These are phyloP conservation scores for Eucalyptus sp. DNA, from an alignment of 345 rosid genomes.

Conservation along the genomic window DNA sequence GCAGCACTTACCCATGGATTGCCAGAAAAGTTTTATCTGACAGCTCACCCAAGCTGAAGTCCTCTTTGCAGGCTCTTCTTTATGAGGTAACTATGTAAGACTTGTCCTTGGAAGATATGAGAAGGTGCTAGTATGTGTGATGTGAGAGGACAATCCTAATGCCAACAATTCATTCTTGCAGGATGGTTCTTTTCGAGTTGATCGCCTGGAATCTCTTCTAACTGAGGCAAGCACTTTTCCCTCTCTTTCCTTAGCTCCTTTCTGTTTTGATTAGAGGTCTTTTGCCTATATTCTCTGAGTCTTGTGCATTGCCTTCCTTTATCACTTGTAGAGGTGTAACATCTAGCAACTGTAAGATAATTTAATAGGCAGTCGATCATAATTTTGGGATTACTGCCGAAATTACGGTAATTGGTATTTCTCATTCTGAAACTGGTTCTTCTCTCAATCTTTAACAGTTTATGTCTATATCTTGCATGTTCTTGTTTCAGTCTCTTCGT, in stretches of 20 bases:
- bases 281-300: neutral
- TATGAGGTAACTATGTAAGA: conserved; percentile 42
- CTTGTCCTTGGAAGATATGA: neutral
- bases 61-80: conserved; percentile 66
- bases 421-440: neutral
- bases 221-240: conserved; percentile 48
- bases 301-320: neutral
- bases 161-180: conserved; percentile 8
- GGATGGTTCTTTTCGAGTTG: conserved; percentile 88
- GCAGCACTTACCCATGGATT: conserved; percentile 98
- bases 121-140: neutral
- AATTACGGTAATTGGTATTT: neutral
- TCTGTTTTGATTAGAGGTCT: neutral
- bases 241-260: neutral
- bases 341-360: neutral
- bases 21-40: conserved; percentile 84
- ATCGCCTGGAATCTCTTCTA: conserved; percentile 82
- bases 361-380: neutral
- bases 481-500: conserved; percentile 55
- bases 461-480: neutral
- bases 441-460: neutral
- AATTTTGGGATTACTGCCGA: neutral
- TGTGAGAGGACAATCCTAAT: neutral
- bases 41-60: conserved; percentile 73
- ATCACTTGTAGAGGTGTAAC: neutral